Base-by-base conservation (phyloP, 1,284 basidiomycete species). In the Naganishia sp. region DNA sequence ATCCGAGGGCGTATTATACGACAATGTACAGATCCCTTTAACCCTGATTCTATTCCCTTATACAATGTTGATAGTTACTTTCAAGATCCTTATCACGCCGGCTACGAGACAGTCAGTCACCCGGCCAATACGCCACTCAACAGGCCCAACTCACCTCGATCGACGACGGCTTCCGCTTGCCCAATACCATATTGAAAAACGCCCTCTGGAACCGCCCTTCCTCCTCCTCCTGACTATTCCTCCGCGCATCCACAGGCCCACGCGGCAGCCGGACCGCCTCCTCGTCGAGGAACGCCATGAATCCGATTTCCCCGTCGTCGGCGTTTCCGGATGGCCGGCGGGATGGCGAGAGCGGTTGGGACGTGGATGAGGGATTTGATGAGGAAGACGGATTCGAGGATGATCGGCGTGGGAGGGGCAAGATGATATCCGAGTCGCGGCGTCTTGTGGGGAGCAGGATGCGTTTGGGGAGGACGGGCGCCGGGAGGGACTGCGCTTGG, bases 181-280 rank as follows among this genome's bases (percentile, higher is more conserved):
- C 58, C 58, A 61, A 43, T 13, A 61, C 23, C 58, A 61, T 41
- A 31, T 61, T 28, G 17, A 61, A 51, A 15, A 61, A 61, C 46
- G 31, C 46, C 47, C n/a, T 61, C 47, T 61, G 58, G 13, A 51
- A 25, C 13, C 58, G 50, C 18, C 58, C 58, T n/a, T 61, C 58
- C 47, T 21, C 58, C 47, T 61, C 46, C 7, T 61, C 58, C 35
- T 61, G 58, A 42, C 58, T 61, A 31, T 50, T 51, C 31, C 58
- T 47, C 15, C 58, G 47, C 5, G 47, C 21, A 7, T 51, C 47
- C 25, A 31, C 58, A 11, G 47, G 58, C 11, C 43, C 58, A 7
- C 32, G 21, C 1, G 43, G 58, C 15, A 47, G 23, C 1, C 47
- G n/a, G 3, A 50, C 58, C 32, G 32, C 35, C 35, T 50, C 32